Conservation (phyloP, 805 yeast species). For the Candida sakaeoensis region DNA sequence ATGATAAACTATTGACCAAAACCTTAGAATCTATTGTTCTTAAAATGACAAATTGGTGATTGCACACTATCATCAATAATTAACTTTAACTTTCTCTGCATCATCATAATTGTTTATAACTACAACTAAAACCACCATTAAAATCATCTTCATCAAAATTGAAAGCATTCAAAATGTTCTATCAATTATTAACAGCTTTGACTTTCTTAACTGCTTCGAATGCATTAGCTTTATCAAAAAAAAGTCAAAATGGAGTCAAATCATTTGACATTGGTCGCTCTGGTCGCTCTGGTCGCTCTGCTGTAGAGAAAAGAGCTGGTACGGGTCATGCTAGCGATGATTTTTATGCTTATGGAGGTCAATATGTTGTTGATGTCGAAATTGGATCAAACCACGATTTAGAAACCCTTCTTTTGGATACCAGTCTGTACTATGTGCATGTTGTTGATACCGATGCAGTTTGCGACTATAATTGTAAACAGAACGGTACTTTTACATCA, state of each 20-base stretch:
- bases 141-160: no score
- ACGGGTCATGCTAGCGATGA: not conserved
- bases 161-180: not conserved
- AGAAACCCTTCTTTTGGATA: not conserved
- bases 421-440: not conserved
- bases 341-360: not conserved
- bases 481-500: not conserved
- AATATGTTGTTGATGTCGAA: not conserved
- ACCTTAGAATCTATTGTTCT: no score
- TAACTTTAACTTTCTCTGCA: no score
- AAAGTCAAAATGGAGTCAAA: not conserved
- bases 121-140: no score
- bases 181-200: not conserved
- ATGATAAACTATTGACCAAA: no score
- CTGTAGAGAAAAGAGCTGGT: not conserved
- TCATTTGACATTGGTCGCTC: not conserved
- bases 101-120: no score
- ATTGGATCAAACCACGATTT: conserved; percentile 2
- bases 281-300: not conserved
- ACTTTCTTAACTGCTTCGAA: not conserved
- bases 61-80: no score
- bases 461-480: not conserved
- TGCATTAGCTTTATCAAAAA: not conserved
- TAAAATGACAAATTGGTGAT: no score
- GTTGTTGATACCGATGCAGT: not conserved